Evolutionary conservation across 176 grass and related monocot species (phyloP).

Genomic region (Musa schizocarpa): DNA sequence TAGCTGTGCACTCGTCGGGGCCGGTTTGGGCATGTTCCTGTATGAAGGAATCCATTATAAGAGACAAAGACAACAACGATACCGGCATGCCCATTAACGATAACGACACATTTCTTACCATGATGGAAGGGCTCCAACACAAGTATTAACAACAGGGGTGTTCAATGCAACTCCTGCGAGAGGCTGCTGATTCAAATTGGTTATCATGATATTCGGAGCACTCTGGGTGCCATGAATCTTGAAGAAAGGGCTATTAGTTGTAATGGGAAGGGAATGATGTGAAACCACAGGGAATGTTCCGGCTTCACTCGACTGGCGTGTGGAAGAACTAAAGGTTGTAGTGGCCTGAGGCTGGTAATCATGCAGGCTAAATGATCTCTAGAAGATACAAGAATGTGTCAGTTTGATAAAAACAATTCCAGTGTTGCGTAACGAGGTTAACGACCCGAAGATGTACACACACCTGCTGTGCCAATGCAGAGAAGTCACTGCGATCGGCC

Average conservation of each 20-base stretch:
- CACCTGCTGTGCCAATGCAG: constrained; percentile 1
- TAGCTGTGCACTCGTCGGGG: constrained; percentile 2
- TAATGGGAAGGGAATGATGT: constrained; percentile 4
- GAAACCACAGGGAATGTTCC: constrained; percentile 4
- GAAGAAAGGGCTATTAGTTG: neutral
- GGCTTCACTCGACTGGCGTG: constrained; percentile 1
- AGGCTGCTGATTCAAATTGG: constrained; percentile 1
- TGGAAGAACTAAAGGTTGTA: neutral
- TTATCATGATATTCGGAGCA: neutral
- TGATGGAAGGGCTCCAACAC: neutral
- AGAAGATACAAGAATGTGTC: neutral
- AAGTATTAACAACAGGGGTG: neutral
- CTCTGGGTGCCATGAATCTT: neutral
- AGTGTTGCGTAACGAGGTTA: neutral
- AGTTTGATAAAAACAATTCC: neutral
- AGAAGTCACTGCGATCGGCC: neutral
- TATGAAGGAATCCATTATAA: neutral
- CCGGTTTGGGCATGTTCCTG: neutral
- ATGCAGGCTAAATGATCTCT: neutral
- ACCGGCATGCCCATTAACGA: neutral
- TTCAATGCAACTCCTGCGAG: constrained; percentile 1
- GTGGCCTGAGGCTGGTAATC: neutral
- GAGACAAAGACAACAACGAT: too few species aligned
- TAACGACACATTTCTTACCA: neutral
- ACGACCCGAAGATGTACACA: neutral